These are phyloP conservation scores for Platanthera guangdongensis DNA, from an alignment of 106 monocot species.

Conservation along the genomic window DNA sequence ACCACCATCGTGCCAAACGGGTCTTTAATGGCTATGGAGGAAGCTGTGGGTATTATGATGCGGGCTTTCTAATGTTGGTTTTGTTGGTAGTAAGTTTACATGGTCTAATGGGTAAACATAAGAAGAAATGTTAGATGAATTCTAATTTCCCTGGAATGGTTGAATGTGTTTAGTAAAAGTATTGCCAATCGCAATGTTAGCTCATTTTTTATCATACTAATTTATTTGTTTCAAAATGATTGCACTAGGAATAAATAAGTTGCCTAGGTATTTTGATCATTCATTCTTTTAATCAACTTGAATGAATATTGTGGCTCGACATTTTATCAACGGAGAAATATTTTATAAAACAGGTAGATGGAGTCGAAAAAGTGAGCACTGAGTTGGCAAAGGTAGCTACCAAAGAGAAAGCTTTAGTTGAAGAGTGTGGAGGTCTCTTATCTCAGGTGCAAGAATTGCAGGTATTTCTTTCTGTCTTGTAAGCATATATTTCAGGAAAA, in stretches of 20 bases:
- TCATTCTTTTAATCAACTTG: not conserved
- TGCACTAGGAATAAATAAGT: not conserved
- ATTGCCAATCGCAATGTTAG: too few species aligned
- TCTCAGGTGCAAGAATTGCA: constrained; percentile 31
- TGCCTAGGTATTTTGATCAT: not conserved
- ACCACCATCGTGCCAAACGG: too few species aligned
- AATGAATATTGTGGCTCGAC: not conserved
- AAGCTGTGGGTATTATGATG: too few species aligned
- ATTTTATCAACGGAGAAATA: not conserved
- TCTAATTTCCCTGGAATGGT: too few species aligned
- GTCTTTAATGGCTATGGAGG: too few species aligned
- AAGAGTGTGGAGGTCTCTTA: constrained; percentile 64
- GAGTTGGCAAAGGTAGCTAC: constrained; percentile 40
- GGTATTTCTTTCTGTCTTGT: not conserved
- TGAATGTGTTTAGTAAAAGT: too few species aligned
- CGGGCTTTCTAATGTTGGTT: too few species aligned
- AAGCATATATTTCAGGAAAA: not conserved
- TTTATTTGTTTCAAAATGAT: not conserved
- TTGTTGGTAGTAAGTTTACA: too few species aligned
- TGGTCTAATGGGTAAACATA: too few species aligned
- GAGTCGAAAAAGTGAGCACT: constrained; percentile 27
- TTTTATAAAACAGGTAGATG: constrained; percentile 35
- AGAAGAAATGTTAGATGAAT: too few species aligned
- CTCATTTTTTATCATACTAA: too few species aligned
- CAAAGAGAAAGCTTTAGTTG: constrained; percentile 43